These are phyloP conservation scores for Raddia guianensis DNA, from an alignment of 176 grass and related monocot genomes.

Conservation along the genomic window DNA sequence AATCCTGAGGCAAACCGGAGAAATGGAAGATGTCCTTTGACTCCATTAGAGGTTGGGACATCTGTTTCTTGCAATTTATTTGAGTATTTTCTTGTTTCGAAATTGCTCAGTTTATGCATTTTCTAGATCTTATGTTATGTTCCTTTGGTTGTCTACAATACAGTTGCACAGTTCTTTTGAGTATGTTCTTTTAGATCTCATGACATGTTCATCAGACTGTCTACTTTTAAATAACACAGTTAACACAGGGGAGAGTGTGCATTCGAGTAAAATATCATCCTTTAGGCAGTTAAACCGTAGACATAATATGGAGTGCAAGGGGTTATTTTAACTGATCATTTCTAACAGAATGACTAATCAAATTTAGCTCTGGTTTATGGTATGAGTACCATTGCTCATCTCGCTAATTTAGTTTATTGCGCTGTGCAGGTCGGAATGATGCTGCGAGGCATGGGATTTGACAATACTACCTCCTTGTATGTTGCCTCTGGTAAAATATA, in stretches of 20 bases:
- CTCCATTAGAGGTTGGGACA: slow-evolving; percentile 73
- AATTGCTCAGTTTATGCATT: not conserved
- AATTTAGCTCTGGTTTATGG: not conserved
- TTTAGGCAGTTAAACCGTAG: slow-evolving; percentile 9
- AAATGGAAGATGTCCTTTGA: slow-evolving; percentile 84
- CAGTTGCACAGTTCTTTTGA: not conserved
- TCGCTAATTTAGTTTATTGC: slow-evolving; percentile 31
- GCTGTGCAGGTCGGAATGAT: slow-evolving; percentile 91
- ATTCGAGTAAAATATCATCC: slow-evolving; percentile 20
- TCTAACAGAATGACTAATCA: slow-evolving; percentile 10
- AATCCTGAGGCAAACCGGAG: slow-evolving; percentile 84
- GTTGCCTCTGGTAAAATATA: slow-evolving; percentile 92
- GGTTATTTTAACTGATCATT: slow-evolving; percentile 13
- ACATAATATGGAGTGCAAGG: slow-evolving; percentile 1
- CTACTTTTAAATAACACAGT: not conserved
- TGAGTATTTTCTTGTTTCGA: slow-evolving; percentile 6
- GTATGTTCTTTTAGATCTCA: not conserved
- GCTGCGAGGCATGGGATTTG: slow-evolving; percentile 95
- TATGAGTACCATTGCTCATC: not conserved
- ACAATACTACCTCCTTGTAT: slow-evolving; percentile 73
- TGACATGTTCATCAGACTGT: slow-evolving; percentile 18
- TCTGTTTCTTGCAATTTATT: slow-evolving; percentile 29
- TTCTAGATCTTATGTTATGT: not conserved
- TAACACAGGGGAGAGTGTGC: not conserved
- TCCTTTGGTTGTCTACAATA: not conserved